These are phyloP conservation scores for Paraglomus brasilianum DNA, from an alignment of 192 early-diverging fungal species.

Conservation along the genomic window DNA sequence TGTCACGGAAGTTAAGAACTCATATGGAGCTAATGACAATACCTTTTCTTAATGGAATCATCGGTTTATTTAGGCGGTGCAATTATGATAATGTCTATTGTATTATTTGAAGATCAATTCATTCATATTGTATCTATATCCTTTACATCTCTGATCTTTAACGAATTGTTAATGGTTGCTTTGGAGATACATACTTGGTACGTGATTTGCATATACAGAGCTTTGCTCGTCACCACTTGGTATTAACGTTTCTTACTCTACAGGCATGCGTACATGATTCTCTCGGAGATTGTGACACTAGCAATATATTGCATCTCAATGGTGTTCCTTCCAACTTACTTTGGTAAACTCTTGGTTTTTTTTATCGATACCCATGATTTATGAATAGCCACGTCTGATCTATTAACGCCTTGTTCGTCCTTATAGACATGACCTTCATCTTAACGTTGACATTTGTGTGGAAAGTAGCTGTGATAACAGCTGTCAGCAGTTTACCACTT, in stretches of 20 bases:
- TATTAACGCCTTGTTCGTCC: slow-evolving; percentile 4
- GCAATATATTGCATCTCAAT: slow-evolving; percentile 86
- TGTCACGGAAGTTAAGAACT: too few relatives aligned
- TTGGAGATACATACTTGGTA: slow-evolving; percentile 91
- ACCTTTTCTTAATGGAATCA: background rate
- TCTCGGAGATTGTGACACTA: slow-evolving; percentile 78
- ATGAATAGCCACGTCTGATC: slow-evolving; percentile 11
- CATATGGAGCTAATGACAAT: too few relatives aligned
- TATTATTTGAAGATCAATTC: slow-evolving; percentile 95
- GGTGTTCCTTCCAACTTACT: slow-evolving; percentile 85
- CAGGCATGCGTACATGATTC: slow-evolving; percentile 84
- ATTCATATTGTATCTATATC: slow-evolving; percentile 93
- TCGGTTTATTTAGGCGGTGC: slow-evolving; percentile 60
- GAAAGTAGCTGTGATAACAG: slow-evolving; percentile 89
- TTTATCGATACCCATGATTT: too few relatives aligned
- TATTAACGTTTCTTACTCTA: background rate
- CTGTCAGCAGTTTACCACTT: slow-evolving; percentile 81
- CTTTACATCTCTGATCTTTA: slow-evolving; percentile 91
- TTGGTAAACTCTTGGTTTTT: slow-evolving; percentile 58
- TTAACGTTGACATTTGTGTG: slow-evolving; percentile 80
- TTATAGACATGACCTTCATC: slow-evolving; percentile 79
- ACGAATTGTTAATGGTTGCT: slow-evolving; percentile 95
- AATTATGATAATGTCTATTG: slow-evolving; percentile 92
- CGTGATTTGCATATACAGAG: background rate
- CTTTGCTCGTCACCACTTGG: background rate